Evolutionary conservation across 1,284 basidiomycete genomes (phyloP), one percentile per base, ranked within the genome.

Genomic region (Xanthoconium separans): DNA sequence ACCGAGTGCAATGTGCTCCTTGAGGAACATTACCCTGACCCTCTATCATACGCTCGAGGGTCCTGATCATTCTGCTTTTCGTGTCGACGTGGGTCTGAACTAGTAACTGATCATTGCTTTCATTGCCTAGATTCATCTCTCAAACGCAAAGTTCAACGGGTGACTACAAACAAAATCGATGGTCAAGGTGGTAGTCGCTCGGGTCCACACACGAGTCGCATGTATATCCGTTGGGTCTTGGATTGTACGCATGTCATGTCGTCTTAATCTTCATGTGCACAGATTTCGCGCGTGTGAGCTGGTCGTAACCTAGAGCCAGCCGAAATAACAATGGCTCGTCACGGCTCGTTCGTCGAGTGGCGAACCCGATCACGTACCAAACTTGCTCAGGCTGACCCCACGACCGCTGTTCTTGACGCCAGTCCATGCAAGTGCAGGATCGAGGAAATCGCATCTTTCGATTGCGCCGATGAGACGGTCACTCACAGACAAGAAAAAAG

Each of bases 371-470:
- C 18, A 77, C 86, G 57, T 58, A 92, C 93, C 93, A 58, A 93
- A 93, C 65, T 87, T 87, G 68, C 91, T 93, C 62, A 98, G 74
- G 64, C 91, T 94, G 58, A 98, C 77, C 3, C 96, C 96, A 31
- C 93, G 77, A 18, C 96, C 95, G 53, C 90, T 93, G 67, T 97
- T 78, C 77, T 98, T 98, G 53, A 93, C 89, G 2, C 95, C 95
- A 2, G 89, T 91, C 95, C 96, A 98, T 2, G 92, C 84, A 3
- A 98, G 75, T 2, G 93, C 93, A 2, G 95, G 95, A 67, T 98
- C 95, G 39, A 96, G 79, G 65, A 79, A 88, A 70, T 97, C 95
- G 59, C 91, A 93, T 45, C 87, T 84, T 53, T 44, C 11, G 36
- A 36, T 42, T 6, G 11, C 13, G 12, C 9, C 20, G 1, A 37